phyloP scores from a whole-genome alignment of 495 filamentous ascomycete species.

The Aspergillus olivimuriae region DNA sequence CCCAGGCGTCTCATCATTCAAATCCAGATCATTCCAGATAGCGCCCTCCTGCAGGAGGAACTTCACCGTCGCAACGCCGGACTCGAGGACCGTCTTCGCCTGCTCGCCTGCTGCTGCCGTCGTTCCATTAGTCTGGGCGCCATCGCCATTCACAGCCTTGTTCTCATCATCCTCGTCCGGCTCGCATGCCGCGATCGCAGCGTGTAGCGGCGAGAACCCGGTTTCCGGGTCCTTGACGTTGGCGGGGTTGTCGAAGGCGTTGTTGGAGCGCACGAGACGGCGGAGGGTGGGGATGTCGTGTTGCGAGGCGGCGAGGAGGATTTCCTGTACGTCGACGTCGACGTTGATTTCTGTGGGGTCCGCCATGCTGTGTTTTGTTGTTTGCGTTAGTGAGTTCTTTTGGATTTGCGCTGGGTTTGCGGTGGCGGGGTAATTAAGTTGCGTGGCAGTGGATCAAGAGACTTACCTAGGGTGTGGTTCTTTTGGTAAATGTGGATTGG shows the following conservation, averaged over 20 bases:
- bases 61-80: conserved; percentile 58
- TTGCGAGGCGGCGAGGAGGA: conserved; percentile 76
- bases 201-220: conserved; percentile 81
- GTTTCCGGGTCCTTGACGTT: conserved; percentile 80
- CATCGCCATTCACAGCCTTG: conserved; percentile 23
- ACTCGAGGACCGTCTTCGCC: conserved; percentile 42
- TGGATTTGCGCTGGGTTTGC: background rate
- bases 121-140: conserved; percentile 12
- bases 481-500: too few relatives aligned
- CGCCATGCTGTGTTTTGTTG: conserved; percentile 14
- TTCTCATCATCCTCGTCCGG: conserved; percentile 33
- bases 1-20: conserved; percentile 80
- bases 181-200: conserved; percentile 81
- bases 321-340: conserved; percentile 40
- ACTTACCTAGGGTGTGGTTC: background rate
- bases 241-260: conserved; percentile 45
- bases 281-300: conserved; percentile 75
- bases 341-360: conserved; percentile 32
- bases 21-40: conserved; percentile 95
- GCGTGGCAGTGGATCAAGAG: background rate
- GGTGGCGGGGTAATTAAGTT: background rate
- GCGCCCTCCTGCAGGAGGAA: conserved; percentile 80
- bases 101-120: too few relatives aligned
- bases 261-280: conserved; percentile 58
- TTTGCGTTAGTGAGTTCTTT: background rate